Percentiles rank a stretch among this genome's conserved stretches.
Conservation (phyloP, 345 rosid species). For the Ceriops decandra region DNA sequence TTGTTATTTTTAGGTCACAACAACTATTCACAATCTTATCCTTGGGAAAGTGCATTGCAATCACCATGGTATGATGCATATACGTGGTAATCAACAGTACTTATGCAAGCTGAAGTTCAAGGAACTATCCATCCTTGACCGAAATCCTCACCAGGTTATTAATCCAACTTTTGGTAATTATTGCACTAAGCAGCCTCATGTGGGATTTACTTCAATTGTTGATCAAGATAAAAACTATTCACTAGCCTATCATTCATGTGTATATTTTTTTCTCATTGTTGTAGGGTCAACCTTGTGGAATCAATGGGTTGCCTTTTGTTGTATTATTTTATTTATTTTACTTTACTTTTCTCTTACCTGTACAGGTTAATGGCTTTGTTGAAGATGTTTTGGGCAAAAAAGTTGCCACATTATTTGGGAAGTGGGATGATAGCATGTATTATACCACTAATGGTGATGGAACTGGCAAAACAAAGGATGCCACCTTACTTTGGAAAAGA, state of each 20-base stretch:
- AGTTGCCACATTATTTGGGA: slow-evolving; percentile 77
- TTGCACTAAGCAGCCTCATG: neutral
- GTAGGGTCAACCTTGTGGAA: neutral
- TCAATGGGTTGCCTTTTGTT: neutral
- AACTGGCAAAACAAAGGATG: slow-evolving; percentile 55
- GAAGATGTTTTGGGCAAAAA: slow-evolving; percentile 66
- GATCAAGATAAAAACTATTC: neutral
- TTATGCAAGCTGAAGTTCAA: slow-evolving; percentile 94
- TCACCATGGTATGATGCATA: slow-evolving; percentile 90
- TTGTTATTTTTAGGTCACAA: slow-evolving; percentile 60
- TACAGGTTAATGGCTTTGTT: slow-evolving; percentile 81
- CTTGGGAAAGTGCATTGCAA: slow-evolving; percentile 85
- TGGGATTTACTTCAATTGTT: neutral
- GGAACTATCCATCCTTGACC: slow-evolving; percentile 82
- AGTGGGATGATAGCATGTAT: slow-evolving; percentile 90
- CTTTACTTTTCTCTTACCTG: neutral
- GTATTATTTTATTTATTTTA: neutral
- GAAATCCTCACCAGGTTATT: slow-evolving; percentile 90
- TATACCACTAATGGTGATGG: slow-evolving; percentile 48
- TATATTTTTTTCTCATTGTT: neutral
- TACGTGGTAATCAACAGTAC: slow-evolving; percentile 68
- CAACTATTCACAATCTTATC: slow-evolving; percentile 85
- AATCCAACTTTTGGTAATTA: neutral
- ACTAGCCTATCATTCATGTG: neutral
- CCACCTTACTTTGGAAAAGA: slow-evolving; percentile 77